Evolutionary conservation across 768 basidiomycete species (phyloP), one percentile per base, ranked within the genome.

Genomic region (Mycena olivaceomarginata): DNA sequence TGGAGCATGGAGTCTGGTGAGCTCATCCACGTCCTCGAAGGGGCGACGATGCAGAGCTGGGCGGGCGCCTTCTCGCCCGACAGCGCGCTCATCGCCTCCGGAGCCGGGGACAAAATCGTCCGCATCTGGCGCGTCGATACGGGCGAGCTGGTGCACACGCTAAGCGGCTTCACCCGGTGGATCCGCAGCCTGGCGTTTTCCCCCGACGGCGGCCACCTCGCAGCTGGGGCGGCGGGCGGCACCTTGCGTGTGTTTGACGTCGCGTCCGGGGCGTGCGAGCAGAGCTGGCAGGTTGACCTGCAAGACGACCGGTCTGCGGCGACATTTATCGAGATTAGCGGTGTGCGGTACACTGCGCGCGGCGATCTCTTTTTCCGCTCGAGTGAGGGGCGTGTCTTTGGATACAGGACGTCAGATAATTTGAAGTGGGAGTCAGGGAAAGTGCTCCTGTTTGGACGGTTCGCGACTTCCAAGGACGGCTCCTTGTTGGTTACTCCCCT

Each of bases 211-310:
- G n/a, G n/a, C 22, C 53, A 56, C 2, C n/a, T 56, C 22, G 53
- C 53, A 4, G 22, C 53, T 56, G n/a, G 53, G 20, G 53, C 53
- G 6, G 53, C 22, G 4, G 53, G n/a, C 22, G 53, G 53, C 8
- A 56, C 53, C 9, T 16, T 56, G 53, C 53, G 53, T 1, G 53
- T 56, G 2, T 53, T 16, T 15, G n/a, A 72, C 18, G n/a, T 65
- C 39, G 22, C 16, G 25, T 64, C 70, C 4, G 62, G 70, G n/a
- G 48, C 37, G 39, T 41, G 25, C 48, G 37, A 53, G 25, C 70
- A 72, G 51, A 53, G 22, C 12, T 65, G 48, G 70, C 45, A 72
- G 18, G 11, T 65, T 46, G 40, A 69, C 40, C 5, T 31, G n/a
- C 20, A 11, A 37, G 25, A 25, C 53, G 20, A 53, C 20, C 13